Base-by-base conservation (phyloP, 2,329 filamentous ascomycete species). In the Fusarium guadeloupense region DNA sequence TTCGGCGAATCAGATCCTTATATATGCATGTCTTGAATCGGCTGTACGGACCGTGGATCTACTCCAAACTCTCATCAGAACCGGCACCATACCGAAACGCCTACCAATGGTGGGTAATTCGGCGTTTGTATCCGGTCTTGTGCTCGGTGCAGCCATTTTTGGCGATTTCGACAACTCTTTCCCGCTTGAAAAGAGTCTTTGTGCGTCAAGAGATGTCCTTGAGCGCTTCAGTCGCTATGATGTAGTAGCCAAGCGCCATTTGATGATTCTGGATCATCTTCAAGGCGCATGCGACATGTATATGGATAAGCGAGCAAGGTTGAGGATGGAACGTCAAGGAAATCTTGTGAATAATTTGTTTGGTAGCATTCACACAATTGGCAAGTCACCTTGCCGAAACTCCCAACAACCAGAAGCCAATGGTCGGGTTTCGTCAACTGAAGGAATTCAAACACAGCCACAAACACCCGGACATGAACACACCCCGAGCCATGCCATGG, bases 31-130 rank as follows among this genome's bases (percentile, higher is more conserved):
- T 19, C 67, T 76, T 1, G 72, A 76, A 49, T 76, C 74, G 5
- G 74, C 74, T 8, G 68, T 76, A 0, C 63, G 71, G 9, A 71
- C 72, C 0, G 70, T 81, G 4, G 75, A 78, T 5, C 70, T 80
- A 0, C 65, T 79, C 1, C 72, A 77, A 12, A 69, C 68, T 2
- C 71, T 81, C 2, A 57, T 75, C 5, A 64, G 63, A 1, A 72
- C 71, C 2, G 54, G 70, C 2, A 66, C 69, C 3, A 69, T 80
- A 1, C 78, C 79, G 0, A 77, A 76, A 25, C 71, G 78, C 2
- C 62, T 81, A 5, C 79, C 79, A 0, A 79, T 81, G 14, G 62
- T 81, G 1, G 77, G 81, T 5, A 81, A 81, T 42, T 78, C 77
- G 2, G 73, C 77, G 4, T 81, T 81, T 54, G 75, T 79, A 6